Base-by-base conservation (phyloP, 2,329 filamentous ascomycete genomes). In the Aaosphaeria pasadenensis region DNA sequence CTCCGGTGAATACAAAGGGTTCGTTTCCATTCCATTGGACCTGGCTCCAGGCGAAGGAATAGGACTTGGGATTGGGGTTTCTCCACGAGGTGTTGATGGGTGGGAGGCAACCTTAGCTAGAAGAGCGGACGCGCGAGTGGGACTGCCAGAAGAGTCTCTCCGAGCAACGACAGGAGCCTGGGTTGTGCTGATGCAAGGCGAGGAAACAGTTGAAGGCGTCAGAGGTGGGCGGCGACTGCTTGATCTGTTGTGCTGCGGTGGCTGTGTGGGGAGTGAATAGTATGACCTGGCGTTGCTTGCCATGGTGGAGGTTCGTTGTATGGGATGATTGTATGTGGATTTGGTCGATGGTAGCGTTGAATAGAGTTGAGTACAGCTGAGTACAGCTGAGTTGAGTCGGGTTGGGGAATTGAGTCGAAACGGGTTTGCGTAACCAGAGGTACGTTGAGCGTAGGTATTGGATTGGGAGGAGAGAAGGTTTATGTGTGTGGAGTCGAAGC, bases 121-220 rank as follows among this genome's bases (percentile, higher is more conserved):
- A 28, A 75, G 62, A 40, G 69, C 59, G 24, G 67, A 71, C 32
- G 73, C 72, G 52, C 69, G 72, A 50, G 66, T 69, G 6, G 71
- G 66, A 50, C 71, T 72, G 30, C 70, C 65, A 43, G 69, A 67
- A 47, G 71, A 71, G 55, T 72, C 72, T 49, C 69, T 64, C 54
- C 71, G 67, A 52, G 69, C 65, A 11, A 69, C 60, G 39, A 69
- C 63, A 13, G 71, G 67, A 41, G 64, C 67, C 30, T 71, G 67
- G 17, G 17, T 24, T 43, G 71, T 70, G 40, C 70, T 73, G 43
- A 75, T 60, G 46, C 70, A 74, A 47, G 73, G 71, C 43, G 73
- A 73, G 35, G 72, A 74, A 33, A 74, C 71, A 42, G 71, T 74
- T 30, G 73, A 73, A 51, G 72, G 72, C 44, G 72, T 74, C 48